Evolutionary conservation across 2,329 filamentous ascomycete genomes (phyloP).

Genomic region (Phialophora chinensis): DNA sequence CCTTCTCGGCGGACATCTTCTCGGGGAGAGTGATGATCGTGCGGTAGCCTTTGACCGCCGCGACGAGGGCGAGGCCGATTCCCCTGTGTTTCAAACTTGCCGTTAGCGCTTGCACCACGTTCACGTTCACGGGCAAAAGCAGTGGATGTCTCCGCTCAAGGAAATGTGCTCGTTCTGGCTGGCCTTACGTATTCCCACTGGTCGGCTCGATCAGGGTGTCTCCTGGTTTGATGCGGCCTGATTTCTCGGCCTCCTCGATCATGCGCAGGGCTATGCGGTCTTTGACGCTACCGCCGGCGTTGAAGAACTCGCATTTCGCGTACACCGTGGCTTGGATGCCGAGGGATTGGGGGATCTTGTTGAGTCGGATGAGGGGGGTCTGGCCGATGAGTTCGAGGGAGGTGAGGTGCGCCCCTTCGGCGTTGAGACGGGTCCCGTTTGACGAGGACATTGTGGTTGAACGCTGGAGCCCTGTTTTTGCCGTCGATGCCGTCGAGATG

Average conservation of each 20-base stretch:
- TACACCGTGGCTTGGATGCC: constrained; percentile 89
- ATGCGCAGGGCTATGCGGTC: constrained; percentile 95
- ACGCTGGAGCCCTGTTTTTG: not conserved
- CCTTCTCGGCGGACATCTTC: constrained; percentile 99
- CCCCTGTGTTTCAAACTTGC: constrained; percentile 58
- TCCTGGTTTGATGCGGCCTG: constrained; percentile 92
- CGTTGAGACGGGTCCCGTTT: constrained; percentile 22
- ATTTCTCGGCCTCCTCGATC: constrained; percentile 93
- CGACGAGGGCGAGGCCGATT: constrained; percentile 92
- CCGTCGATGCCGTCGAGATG: not conserved
- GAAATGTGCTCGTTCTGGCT: not conserved
- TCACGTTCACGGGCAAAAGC: not conserved
- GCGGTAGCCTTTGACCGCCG: constrained; percentile 92
- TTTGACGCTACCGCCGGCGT: constrained; percentile 91
- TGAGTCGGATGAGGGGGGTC: constrained; percentile 91
- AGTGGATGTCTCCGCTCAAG: not conserved
- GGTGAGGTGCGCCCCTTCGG: constrained; percentile 56
- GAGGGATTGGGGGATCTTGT: constrained; percentile 88
- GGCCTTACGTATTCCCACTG: constrained; percentile 79
- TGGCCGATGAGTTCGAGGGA: constrained; percentile 91
- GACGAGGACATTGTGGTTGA: constrained; percentile 16
- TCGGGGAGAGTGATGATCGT: constrained; percentile 98
- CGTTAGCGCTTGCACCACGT: not conserved
- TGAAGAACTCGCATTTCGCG: constrained; percentile 91
- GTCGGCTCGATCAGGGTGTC: constrained; percentile 98